Base-by-base conservation (phyloP, 768 basidiomycete genomes). In the Agaricus subrufescens region DNA sequence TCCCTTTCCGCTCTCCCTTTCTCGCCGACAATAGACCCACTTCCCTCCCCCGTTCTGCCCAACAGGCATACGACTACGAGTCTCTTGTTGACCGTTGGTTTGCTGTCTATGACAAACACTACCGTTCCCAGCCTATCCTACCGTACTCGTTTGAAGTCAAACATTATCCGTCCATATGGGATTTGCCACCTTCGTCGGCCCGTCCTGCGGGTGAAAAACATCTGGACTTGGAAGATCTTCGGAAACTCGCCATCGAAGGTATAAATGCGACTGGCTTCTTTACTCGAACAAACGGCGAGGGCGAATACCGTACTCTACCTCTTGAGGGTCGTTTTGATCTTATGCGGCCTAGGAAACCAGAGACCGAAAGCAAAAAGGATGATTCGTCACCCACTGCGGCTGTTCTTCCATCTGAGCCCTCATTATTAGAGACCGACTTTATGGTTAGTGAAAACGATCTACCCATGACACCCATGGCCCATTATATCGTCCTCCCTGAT, bases 71-170 rank as follows among this genome's bases (percentile, higher is more conserved):
- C 63, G 82, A 88, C 69, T 95, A 93, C 62, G 75, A 79, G 56
- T 81, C 88, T 6, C 85, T 99, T 31, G 81, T 97, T 30, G 87
- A 95, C 67, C 84, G 86, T 42, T 99, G 96, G 96, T 96, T 83
- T 69, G 78, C 80, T 31, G 85, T 95, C 23, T 99, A 96, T 65
- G 94, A 98, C 74, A 82, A 73, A 46, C 84, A 96, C 69, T 91
- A 90, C 68, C 89, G 92, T 50, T 80, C 88, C 1, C 71, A 81
- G 34, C 63, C 75, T 39, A 67, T 70, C 27, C 63, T 74, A 34
- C 68, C 72, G 49, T 64, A 72, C 40, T 73, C 76, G 14, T 89
- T 92, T 67, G 79, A 84, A 56, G 78, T 87, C 5, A 80, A 80
- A 57, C 81, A 76, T 52, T 94, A 89, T 66, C 71, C 81, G 14